phyloP scores from a whole-genome alignment of 495 filamentous ascomycete genomes.

The Chaetomium fimeti region DNA sequence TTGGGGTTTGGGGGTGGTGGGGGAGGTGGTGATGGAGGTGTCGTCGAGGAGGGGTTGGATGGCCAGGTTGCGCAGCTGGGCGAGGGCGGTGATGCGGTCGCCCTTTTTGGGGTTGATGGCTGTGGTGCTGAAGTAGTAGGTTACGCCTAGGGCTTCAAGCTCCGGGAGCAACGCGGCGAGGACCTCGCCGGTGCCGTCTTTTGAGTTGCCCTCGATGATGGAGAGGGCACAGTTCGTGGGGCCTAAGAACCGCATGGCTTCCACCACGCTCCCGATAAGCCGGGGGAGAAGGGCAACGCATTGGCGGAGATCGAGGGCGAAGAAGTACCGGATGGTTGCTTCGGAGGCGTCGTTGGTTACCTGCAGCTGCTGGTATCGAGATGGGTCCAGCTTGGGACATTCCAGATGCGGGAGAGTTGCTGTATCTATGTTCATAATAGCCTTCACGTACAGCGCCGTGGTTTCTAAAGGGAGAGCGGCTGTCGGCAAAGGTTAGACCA shows the following conservation, averaged over 20 bases:
- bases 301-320: slow-evolving; percentile 51
- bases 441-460: background rate
- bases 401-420: background rate
- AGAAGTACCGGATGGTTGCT: slow-evolving; percentile 52
- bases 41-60: too few species aligned
- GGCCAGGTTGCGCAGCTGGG: slow-evolving; percentile 47
- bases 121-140: slow-evolving; percentile 42
- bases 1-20: too few species aligned
- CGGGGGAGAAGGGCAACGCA: slow-evolving; percentile 45
- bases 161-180: too few species aligned
- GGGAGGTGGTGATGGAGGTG: slow-evolving; percentile 5
- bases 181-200: slow-evolving; percentile 53
- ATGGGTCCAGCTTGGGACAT: slow-evolving; percentile 8
- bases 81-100: slow-evolving; percentile 44
- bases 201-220: slow-evolving; percentile 50
- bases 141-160: slow-evolving; percentile 37
- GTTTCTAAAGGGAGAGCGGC: background rate
- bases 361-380: slow-evolving; percentile 12
- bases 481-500: background rate
- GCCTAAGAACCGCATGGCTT: slow-evolving; percentile 49
- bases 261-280: slow-evolving; percentile 46
- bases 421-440: slow-evolving; percentile 11
- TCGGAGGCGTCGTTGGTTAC: slow-evolving; percentile 55
- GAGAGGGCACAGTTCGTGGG: slow-evolving; percentile 50
- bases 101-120: slow-evolving; percentile 38